Conservation (phyloP, 768 basidiomycete genomes). For the Tricholomella constricta region DNA sequence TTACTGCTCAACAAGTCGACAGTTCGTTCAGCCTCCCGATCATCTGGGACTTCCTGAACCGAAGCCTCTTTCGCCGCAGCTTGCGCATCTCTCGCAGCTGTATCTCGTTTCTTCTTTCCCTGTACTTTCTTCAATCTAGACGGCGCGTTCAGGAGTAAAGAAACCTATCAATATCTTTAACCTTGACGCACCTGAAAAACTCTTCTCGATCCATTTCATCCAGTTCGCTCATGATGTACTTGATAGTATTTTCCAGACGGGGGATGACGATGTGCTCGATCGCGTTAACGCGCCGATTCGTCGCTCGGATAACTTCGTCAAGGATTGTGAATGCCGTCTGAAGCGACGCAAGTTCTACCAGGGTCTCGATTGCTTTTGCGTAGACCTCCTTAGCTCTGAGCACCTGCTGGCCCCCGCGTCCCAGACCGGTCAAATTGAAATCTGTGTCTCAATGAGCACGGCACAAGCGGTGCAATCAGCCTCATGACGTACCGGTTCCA, state of each 20-base stretch:
- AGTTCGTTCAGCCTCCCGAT: conserved; percentile 39
- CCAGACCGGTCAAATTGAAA: conserved; percentile 96
- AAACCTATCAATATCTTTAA: not conserved
- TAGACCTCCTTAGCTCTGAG: conserved; percentile 95
- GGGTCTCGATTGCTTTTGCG: conserved; percentile 94
- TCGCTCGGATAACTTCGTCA: conserved; percentile 99
- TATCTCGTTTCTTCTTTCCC: conserved; percentile 93
- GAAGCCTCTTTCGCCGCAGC: conserved; percentile 33
- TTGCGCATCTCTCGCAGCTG: conserved; percentile 42
- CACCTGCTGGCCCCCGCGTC: conserved; percentile 95
- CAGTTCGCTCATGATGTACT: conserved; percentile 95
- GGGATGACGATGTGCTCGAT: conserved; percentile 98
- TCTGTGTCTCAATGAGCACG: conserved; percentile 47
- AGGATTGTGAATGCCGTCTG: conserved; percentile 98
- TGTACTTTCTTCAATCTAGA: conserved; percentile 93
- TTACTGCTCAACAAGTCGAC: conserved; percentile 77
- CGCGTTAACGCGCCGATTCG: conserved; percentile 97
- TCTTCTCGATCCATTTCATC: conserved; percentile 99
- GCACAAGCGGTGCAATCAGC: not conserved
- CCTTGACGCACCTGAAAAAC: conserved; percentile 72
- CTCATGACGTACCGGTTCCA: conserved; percentile 64
- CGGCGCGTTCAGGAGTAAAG: not conserved
- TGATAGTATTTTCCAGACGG: conserved; percentile 94
- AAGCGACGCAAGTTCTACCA: conserved; percentile 95
- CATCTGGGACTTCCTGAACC: conserved; percentile 32